These are phyloP conservation scores for Hortiboletus campestris DNA, from an alignment of 768 basidiomycete species.

Conservation along the genomic window DNA sequence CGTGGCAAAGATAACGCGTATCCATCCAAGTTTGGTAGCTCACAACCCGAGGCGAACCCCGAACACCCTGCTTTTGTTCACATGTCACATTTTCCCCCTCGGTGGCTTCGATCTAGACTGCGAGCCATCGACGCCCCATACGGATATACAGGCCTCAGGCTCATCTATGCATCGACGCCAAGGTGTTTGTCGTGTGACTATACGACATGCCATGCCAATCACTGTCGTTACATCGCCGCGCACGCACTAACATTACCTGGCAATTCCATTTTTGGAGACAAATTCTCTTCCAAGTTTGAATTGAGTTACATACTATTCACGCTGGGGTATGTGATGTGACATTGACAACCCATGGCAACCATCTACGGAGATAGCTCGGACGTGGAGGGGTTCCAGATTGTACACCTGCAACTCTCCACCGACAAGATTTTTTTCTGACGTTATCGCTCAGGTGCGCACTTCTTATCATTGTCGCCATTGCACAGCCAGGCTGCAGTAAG, in stretches of 20 bases:
- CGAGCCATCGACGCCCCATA: no score
- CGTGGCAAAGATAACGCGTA: no score
- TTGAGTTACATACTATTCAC: no score
- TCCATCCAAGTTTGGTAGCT: no score
- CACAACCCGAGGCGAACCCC: not conserved
- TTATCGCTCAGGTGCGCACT: not conserved
- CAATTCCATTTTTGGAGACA: not conserved
- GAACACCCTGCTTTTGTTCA: not conserved
- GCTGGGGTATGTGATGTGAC: not conserved
- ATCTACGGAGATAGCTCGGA: not conserved
- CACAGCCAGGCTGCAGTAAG: not conserved
- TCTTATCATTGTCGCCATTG: not conserved
- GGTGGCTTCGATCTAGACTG: no score
- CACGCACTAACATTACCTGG: not conserved
- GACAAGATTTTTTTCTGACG: not conserved
- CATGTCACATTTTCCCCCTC: not conserved
- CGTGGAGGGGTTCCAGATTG: not conserved
- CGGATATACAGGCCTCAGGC: no score
- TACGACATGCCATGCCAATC: not conserved
- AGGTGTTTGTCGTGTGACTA: not conserved
- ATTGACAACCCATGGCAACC: not conserved
- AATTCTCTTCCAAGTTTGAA: not conserved
- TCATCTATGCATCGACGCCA: no score
- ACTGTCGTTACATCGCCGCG: not conserved
- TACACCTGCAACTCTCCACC: not conserved